Evolutionary conservation across 345 rosid genomes (phyloP).

Genomic region (Eucalyptus urophylla): DNA sequence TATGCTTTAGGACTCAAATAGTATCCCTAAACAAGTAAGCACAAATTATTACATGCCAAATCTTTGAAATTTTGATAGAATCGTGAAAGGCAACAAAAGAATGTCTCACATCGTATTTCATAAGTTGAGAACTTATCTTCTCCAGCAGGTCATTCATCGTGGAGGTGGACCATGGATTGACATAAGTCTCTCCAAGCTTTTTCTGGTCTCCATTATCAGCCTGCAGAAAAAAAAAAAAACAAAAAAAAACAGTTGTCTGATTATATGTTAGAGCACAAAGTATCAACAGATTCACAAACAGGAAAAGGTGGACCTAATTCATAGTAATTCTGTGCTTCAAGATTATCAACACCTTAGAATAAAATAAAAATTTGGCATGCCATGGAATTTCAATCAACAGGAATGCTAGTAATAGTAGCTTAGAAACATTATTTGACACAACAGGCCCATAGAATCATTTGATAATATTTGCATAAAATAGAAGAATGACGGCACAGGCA

Average conservation of each 20-base stretch:
- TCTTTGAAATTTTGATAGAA: neutral
- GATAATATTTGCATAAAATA: neutral
- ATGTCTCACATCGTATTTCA: slow-evolving; percentile 48
- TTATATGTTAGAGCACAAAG: neutral
- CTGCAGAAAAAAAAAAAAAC: slow-evolving; percentile 12
- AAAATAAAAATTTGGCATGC: neutral
- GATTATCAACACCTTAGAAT: neutral
- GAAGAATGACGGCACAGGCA: neutral
- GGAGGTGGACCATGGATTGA: slow-evolving; percentile 70
- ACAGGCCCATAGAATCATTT: neutral
- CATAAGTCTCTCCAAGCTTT: slow-evolving; percentile 1
- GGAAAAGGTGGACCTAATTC: neutral
- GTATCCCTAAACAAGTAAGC: slow-evolving; percentile 53
- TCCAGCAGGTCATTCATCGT: slow-evolving; percentile 28
- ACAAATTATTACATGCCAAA: neutral
- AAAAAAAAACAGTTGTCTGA: neutral
- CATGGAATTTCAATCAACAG: neutral
- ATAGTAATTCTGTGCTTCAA: neutral
- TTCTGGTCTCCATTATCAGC: slow-evolving; percentile 4
- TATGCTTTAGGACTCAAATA: slow-evolving; percentile 43
- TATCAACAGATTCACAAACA: neutral
- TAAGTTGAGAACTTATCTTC: slow-evolving; percentile 40
- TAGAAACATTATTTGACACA: neutral
- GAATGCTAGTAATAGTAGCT: neutral
- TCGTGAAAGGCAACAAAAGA: neutral